A percentile compares a stretch with the other conserved stretches of the same genome.
These are phyloP conservation scores for Ceratocystis huliohia DNA, from an alignment of 2,329 filamentous ascomycete genomes.

Conservation along the genomic window DNA sequence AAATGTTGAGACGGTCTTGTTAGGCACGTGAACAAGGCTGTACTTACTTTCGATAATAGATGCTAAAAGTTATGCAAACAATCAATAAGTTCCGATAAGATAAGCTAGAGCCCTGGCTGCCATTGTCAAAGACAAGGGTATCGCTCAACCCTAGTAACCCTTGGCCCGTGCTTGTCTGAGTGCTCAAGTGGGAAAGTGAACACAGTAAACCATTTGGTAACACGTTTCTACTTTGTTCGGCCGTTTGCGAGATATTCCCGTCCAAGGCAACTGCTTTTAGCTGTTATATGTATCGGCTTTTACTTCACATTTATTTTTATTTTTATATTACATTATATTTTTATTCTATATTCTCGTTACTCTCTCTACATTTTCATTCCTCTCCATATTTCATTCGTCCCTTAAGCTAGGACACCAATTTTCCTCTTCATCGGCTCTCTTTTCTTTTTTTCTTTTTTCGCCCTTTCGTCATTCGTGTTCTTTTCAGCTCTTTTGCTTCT, in stretches of 20 bases:
- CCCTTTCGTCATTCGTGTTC: background rate
- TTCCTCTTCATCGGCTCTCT: constrained; percentile 4
- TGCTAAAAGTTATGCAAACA: background rate
- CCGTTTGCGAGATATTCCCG: background rate
- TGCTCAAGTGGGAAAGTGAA: constrained; percentile 8
- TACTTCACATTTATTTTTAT: background rate
- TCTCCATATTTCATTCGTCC: background rate
- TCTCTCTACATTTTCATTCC: background rate
- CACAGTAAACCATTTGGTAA: constrained; percentile 17
- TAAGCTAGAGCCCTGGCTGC: background rate
- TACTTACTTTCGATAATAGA: background rate
- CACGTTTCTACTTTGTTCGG: constrained; percentile 8
- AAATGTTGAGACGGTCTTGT: background rate
- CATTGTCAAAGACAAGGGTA: background rate
- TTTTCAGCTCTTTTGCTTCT: background rate
- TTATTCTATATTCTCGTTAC: background rate
- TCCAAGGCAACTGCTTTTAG: background rate
- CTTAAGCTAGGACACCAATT: background rate
- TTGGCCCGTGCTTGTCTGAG: background rate
- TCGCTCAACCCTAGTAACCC: background rate
- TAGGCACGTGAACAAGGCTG: background rate
- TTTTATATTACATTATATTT: background rate
- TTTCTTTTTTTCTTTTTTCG: background rate
- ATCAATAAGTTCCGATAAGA: constrained; percentile 1
- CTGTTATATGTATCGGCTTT: background rate